Evolutionary conservation across 495 filamentous ascomycete genomes (phyloP).

Genomic region (Talaromyces proteolyticus): DNA sequence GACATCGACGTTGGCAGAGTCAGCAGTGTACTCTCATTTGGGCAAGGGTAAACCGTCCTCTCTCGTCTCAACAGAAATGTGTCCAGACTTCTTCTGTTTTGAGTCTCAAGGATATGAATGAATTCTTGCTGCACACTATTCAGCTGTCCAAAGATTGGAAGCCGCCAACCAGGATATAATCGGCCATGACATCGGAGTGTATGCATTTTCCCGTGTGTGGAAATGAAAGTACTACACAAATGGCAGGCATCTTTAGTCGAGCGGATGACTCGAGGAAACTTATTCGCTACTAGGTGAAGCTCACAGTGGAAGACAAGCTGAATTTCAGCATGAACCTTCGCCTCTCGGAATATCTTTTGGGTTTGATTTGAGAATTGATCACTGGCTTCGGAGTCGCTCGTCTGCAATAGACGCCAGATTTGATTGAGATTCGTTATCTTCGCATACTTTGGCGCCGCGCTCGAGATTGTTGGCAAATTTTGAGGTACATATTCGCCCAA

Average conservation of each 20-base stretch:
- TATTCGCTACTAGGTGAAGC: constrained; percentile 7
- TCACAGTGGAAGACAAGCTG: constrained; percentile 33
- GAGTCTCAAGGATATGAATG: constrained; percentile 6
- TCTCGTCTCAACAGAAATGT: constrained; percentile 2
- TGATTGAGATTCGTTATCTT: constrained; percentile 11
- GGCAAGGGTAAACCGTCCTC: constrained; percentile 4
- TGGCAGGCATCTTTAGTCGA: constrained; percentile 30
- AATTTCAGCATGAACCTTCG: constrained; percentile 32
- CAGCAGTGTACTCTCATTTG: constrained; percentile 11
- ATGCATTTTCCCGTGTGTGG: constrained; percentile 2
- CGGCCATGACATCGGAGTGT: constrained; percentile 4
- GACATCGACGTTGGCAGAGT: constrained; percentile 1
- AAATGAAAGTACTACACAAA: constrained; percentile 22
- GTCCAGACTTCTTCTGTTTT: not conserved
- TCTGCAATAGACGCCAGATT: constrained; percentile 13
- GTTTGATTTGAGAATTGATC: constrained; percentile 9
- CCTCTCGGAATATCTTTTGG: constrained; percentile 11
- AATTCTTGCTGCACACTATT: constrained; percentile 7
- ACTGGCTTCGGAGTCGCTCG: constrained; percentile 11
- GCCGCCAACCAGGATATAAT: constrained; percentile 7
- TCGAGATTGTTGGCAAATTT: constrained; percentile 10
- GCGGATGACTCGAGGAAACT: constrained; percentile 20
- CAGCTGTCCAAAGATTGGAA: constrained; percentile 3
- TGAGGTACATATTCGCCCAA: constrained; percentile 1
- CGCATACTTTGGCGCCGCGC: constrained; percentile 11